A percentile compares a stretch with the other conserved stretches of the same genome.
Evolutionary conservation across 2,329 filamentous ascomycete species (phyloP).

Genomic region (Hymenoscyphus infarciens): DNA sequence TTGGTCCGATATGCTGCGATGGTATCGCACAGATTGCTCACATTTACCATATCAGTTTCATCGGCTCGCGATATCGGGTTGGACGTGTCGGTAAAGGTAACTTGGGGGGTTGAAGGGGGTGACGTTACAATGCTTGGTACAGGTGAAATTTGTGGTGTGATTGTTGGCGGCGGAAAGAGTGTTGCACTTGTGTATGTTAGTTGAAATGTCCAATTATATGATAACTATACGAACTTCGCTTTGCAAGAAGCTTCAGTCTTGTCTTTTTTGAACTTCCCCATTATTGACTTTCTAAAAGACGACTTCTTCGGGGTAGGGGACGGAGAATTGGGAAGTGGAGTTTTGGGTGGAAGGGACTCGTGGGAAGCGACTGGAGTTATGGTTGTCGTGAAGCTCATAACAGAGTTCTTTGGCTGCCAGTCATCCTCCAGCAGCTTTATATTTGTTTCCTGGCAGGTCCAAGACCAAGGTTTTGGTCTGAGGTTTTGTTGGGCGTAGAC

Average conservation of each 20-base stretch:
- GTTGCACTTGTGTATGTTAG: neutral
- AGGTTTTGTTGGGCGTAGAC: constrained; percentile 14
- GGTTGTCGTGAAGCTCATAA: neutral
- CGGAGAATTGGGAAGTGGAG: neutral
- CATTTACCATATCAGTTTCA: neutral
- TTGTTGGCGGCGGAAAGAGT: neutral
- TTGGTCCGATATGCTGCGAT: neutral
- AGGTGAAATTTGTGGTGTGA: neutral
- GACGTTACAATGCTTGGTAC: neutral
- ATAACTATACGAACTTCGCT: neutral
- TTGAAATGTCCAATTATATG: neutral
- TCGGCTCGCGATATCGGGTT: neutral
- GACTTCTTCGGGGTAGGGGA: neutral
- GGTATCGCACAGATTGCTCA: neutral
- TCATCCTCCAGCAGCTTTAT: constrained; percentile 14
- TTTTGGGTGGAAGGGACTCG: neutral
- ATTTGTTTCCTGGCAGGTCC: constrained; percentile 17
- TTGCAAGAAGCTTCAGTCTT: neutral
- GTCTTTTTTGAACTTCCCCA: neutral
- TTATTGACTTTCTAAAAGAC: neutral
- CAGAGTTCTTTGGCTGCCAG: constrained; percentile 8
- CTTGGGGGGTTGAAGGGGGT: neutral
- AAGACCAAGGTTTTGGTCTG: constrained; percentile 6
- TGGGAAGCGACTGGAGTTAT: neutral
- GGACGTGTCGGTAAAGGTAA: neutral